A percentile compares a stretch with the other conserved stretches of the same genome.
Conservation (phyloP, 2,329 filamentous ascomycete genomes). For the Fusarium albidum region DNA sequence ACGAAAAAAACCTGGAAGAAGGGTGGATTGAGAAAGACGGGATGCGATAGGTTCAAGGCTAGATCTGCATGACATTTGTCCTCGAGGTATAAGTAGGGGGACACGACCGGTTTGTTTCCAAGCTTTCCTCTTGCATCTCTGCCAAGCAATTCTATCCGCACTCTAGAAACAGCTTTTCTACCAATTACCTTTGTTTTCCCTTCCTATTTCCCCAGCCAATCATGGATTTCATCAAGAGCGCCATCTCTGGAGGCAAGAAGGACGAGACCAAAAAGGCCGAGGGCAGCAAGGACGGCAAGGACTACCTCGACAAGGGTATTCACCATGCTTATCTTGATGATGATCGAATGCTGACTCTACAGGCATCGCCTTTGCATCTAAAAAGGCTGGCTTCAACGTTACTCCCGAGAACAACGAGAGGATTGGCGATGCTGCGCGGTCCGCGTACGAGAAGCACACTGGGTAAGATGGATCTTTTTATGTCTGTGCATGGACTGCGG, state of each 20-base stretch:
- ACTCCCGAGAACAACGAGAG: constrained; percentile 48
- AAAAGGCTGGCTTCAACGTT: constrained; percentile 48
- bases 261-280: constrained; percentile 19
- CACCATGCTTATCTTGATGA: background rate
- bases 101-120: background rate
- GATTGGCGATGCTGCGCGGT: constrained; percentile 48
- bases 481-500: background rate
- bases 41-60: constrained; percentile 9
- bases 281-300: constrained; percentile 27
- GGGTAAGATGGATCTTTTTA: constrained; percentile 45
- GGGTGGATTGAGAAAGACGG: constrained; percentile 27
- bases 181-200: background rate
- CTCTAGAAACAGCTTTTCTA: background rate
- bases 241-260: constrained; percentile 26
- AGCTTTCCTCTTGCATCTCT: background rate
- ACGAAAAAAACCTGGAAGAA: background rate
- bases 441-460: constrained; percentile 47
- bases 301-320: constrained; percentile 51
- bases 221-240: constrained; percentile 51
- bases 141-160: background rate
- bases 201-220: constrained; percentile 4
- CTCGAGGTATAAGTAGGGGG: constrained; percentile 31
- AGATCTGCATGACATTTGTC: constrained; percentile 30
- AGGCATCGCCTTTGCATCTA: constrained; percentile 43
- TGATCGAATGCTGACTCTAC: background rate